A percentile compares a stretch with the other conserved stretches of the same genome.
Evolutionary conservation across 768 basidiomycete genomes (phyloP).

Genomic region (Boletus sensibilis): DNA sequence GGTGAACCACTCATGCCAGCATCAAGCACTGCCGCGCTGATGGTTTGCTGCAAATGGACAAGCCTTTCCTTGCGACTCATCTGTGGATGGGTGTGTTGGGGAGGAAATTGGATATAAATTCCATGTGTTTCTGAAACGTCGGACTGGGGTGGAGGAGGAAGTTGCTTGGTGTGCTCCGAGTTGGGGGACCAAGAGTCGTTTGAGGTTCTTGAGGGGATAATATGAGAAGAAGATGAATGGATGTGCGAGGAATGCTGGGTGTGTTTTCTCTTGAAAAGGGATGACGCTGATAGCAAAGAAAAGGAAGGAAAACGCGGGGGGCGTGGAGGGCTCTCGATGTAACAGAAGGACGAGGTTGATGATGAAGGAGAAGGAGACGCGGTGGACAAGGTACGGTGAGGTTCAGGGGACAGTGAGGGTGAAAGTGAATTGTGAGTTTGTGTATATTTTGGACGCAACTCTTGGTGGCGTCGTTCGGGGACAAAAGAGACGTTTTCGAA

Average conservation of each 20-base stretch:
- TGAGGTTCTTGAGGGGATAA: not conserved
- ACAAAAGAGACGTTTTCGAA: constrained; percentile 29
- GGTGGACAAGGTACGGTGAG: not conserved
- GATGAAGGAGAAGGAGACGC: constrained; percentile 10
- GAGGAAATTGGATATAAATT: constrained; percentile 27
- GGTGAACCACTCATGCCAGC: constrained; percentile 42
- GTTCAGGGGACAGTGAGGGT: no score
- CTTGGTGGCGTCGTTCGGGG: not conserved
- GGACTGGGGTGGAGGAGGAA: constrained; percentile 15
- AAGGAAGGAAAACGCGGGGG: constrained; percentile 14
- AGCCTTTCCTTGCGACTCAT: constrained; percentile 25
- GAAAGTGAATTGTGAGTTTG: no score
- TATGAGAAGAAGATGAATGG: not conserved
- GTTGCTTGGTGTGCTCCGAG: constrained; percentile 15
- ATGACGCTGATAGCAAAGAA: constrained; percentile 18
- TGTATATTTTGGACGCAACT: no score
- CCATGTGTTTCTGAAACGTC: constrained; percentile 15
- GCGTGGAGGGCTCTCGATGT: constrained; percentile 24
- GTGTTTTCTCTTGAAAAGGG: constrained; percentile 28
- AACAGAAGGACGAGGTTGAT: constrained; percentile 29
- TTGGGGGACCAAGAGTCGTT: not conserved
- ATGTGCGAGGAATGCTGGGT: not conserved
- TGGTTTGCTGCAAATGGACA: constrained; percentile 34
- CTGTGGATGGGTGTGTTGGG: not conserved
- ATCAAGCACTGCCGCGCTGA: constrained; percentile 37